Evolutionary conservation across 1,284 basidiomycete genomes (phyloP), one percentile per base, ranked within the genome.

Genomic region (Ceratobasidium sp.): DNA sequence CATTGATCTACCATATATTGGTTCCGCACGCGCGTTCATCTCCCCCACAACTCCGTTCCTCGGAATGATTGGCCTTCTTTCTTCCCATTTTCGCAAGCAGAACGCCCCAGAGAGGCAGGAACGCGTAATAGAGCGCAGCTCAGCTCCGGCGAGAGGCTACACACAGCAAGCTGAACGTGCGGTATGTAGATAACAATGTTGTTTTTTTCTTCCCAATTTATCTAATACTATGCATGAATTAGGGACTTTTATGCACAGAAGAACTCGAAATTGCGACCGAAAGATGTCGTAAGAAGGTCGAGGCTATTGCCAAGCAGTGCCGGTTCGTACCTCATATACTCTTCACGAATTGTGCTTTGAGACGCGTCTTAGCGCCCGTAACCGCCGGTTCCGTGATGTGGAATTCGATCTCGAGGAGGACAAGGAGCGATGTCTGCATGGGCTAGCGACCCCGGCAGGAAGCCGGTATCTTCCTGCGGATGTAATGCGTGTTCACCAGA

Each of bases 401-500:
- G 80, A 81, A 58, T 81, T 81, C 56, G 80, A 81, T 51, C 53
- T 81, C 15, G 56, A 81, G 26, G 79, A 81, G 55, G 80, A 81
- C 58, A 77, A 66, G 42, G 76, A 80, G 10, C 66, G 80, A 13
- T 81, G 80, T 55, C 60, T 81, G 0, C 69, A 80, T 51, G 69
- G 80, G 6, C 66, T 81, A 4, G 70, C 20, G 33, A 73, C 70
- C 58, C 63, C 53, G 13, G 3, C 6, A n/a, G 23, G 28, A 13
- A 44, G 49, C 33, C 23, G 58, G 13, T 66, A 46, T 53, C 51
- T 13, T 0, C 78, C 78, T 44, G 56, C 78, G 26, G 78, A 79
- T 42, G 68, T 78, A 7, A 71, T 83, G 71, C 86, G 88, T 3
- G 86, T 88, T 10, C 84, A 86, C 0, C 86, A 89, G 77, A 86